Conservation (phyloP, 306 rosid genomes). For the Sphenostylis stenocarpa region DNA sequence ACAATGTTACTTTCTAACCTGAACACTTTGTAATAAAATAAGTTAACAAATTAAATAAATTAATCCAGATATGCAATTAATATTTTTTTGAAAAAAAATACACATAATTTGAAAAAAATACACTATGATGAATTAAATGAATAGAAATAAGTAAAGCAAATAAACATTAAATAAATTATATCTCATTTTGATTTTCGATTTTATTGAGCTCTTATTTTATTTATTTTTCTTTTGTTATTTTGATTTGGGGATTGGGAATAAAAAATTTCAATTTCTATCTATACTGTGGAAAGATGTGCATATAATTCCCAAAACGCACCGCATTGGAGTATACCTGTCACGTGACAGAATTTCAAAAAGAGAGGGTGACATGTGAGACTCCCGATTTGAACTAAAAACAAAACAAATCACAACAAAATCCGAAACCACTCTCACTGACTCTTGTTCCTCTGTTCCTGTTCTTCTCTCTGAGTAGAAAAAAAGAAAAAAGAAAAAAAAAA, state of each 20-base stretch:
- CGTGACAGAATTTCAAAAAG: constrained; percentile 46
- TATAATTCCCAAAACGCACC: too few relatives aligned
- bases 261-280: too few relatives aligned
- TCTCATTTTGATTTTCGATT: not conserved
- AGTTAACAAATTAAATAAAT: not conserved
- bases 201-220: not conserved
- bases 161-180: not conserved
- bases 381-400: constrained; percentile 40
- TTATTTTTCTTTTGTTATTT: too few relatives aligned
- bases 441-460: not conserved
- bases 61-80: not conserved
- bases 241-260: too few relatives aligned
- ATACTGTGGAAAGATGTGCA: too few relatives aligned
- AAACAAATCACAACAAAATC: constrained; percentile 19
- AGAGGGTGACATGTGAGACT: constrained; percentile 48
- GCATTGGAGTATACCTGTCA: constrained; percentile 30
- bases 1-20: too few relatives aligned
- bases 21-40: not conserved
- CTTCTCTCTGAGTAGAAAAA: not conserved
- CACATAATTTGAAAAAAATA: not conserved
- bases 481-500: not conserved
- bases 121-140: not conserved
- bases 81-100: not conserved
- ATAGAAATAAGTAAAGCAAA: not conserved
- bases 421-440: not conserved